Percentiles rank a stretch among this genome's conserved stretches.
Conservation (phyloP, 78 protist genomes). For the Cyanophora paradoxa region DNA sequence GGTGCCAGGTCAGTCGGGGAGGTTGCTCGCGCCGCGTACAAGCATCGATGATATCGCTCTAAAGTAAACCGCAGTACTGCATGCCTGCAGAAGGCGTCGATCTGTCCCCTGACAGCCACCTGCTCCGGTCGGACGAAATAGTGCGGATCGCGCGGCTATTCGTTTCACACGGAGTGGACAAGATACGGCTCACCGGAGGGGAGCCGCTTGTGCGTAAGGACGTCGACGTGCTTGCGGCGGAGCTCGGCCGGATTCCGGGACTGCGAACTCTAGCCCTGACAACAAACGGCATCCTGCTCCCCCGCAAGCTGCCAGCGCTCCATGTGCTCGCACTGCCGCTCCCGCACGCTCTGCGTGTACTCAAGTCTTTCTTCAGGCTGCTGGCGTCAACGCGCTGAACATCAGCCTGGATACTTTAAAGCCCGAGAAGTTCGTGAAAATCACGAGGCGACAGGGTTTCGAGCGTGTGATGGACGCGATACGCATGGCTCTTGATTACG, state of each 20-base stretch:
- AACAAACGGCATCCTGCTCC: constrained; percentile 69
- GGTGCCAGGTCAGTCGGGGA: constrained; percentile 1
- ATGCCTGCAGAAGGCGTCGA: constrained; percentile 78
- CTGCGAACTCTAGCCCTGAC: constrained; percentile 57
- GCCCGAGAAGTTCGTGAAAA: constrained; percentile 37
- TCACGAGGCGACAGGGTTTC: constrained; percentile 54
- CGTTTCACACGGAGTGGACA: constrained; percentile 58
- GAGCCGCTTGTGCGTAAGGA: constrained; percentile 53
- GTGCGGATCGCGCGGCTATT: constrained; percentile 52
- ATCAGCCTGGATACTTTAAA: constrained; percentile 73
- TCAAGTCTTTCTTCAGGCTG: neutral
- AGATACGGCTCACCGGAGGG: constrained; percentile 83
- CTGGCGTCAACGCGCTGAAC: constrained; percentile 57
- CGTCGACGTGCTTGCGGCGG: constrained; percentile 16
- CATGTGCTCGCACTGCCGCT: neutral
- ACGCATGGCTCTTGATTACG: neutral
- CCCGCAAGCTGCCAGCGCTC: constrained; percentile 39
- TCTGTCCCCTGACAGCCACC: constrained; percentile 26
- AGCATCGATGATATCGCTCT: neutral
- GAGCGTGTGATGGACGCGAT: constrained; percentile 49
- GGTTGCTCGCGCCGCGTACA: neutral
- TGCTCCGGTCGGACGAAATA: constrained; percentile 58
- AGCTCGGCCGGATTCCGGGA: constrained; percentile 41
- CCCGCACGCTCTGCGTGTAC: too few species aligned
- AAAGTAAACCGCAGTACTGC: constrained; percentile 56